phyloP scores from a whole-genome alignment of 179 eudicot genomes.

The Amaranthus tricolor region DNA sequence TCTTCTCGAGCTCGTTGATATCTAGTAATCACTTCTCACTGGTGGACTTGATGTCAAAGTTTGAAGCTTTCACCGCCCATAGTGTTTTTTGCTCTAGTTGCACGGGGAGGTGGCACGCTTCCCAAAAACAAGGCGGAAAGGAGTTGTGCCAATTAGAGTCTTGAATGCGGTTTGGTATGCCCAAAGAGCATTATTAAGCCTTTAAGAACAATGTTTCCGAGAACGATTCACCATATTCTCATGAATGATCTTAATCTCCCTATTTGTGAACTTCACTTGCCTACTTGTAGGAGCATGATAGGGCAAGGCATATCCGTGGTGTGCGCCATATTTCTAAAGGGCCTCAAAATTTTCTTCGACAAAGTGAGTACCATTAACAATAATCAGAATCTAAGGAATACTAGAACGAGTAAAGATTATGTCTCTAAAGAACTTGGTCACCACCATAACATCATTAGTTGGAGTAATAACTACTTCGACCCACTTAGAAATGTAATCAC shows the following conservation, averaged over 20 bases:
- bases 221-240: neutral
- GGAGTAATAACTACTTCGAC: neutral
- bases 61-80: neutral
- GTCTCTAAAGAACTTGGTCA: neutral
- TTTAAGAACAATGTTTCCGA: neutral
- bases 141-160: neutral
- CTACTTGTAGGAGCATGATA: conserved; percentile 5
- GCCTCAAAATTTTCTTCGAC: neutral
- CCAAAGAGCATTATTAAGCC: neutral
- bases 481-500: conserved; percentile 1
- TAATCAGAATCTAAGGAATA: neutral
- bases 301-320: neutral
- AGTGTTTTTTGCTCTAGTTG: neutral
- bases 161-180: neutral
- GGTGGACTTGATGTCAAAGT: neutral
- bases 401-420: neutral
- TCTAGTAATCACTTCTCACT: neutral
- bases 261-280: neutral
- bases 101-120: neutral
- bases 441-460: neutral
- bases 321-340: neutral
- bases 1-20: no score
- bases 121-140: neutral
- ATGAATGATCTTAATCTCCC: neutral
- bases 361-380: neutral